phyloP scores from a whole-genome alignment of 768 basidiomycete genomes.

The Suillus decipiens region DNA sequence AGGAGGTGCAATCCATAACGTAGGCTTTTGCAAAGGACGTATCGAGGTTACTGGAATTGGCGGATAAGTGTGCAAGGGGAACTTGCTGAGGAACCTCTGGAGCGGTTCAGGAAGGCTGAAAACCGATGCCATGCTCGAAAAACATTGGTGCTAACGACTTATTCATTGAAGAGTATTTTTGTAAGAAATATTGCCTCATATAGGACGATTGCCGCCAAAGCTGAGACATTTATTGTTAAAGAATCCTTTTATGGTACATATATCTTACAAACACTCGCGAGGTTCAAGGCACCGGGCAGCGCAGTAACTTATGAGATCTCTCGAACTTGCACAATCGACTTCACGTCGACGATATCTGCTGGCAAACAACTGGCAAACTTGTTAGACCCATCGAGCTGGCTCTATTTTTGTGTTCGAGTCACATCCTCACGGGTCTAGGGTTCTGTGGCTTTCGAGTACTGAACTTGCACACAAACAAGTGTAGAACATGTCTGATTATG shows the following conservation, averaged over 20 bases:
- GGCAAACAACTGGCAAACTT: neutral
- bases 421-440: neutral
- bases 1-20: slow-evolving; percentile 71
- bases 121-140: slow-evolving; percentile 13
- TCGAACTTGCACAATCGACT: neutral
- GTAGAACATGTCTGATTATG: slow-evolving; percentile 40
- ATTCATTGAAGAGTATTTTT: neutral
- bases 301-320: neutral
- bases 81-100: slow-evolving; percentile 54
- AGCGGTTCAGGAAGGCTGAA: slow-evolving; percentile 41
- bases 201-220: neutral
- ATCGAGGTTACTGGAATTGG: slow-evolving; percentile 34
- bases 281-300: neutral
- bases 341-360: neutral
- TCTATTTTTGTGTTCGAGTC: neutral
- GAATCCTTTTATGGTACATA: neutral
- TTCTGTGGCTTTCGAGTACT: neutral
- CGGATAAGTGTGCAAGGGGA: slow-evolving; percentile 60
- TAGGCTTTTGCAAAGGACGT: slow-evolving; percentile 35
- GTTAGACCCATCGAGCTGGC: neutral
- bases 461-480: slow-evolving; percentile 7
- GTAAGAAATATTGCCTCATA: neutral
- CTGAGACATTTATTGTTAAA: neutral
- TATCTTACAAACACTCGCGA: neutral
- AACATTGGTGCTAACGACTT: neutral